Evolutionary conservation across 75 land plant species (phyloP).

Genomic region (Adiantum capillusveneris): DNA sequence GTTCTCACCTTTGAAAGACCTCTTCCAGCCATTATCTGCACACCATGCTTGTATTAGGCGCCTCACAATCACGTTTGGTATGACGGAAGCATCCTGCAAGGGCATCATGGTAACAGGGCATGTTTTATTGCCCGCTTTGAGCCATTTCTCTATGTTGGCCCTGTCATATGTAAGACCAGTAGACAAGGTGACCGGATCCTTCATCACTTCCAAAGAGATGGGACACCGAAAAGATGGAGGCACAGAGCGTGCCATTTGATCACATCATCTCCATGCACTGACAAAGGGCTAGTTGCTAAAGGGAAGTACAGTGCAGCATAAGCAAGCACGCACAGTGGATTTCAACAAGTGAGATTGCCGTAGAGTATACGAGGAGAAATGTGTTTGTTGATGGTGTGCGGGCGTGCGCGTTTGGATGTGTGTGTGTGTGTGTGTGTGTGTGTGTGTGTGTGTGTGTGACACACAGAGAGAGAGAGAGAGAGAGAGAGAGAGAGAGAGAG

Average conservation of each 20-base stretch:
- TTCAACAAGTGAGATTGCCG: too few relatives aligned
- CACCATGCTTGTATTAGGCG: conserved; percentile 27
- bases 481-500: too few relatives aligned
- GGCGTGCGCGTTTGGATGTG: too few relatives aligned
- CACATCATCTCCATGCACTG: too few relatives aligned
- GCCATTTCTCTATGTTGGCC: conserved; percentile 28
- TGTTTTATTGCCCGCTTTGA: conserved; percentile 11
- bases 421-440: too few relatives aligned
- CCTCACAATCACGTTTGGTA: conserved; percentile 22
- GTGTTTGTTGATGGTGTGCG: too few relatives aligned
- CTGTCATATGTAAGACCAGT: conserved; percentile 29
- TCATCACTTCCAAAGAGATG: conserved; percentile 29
- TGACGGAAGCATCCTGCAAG: conserved; percentile 11
- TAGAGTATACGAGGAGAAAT: too few relatives aligned
- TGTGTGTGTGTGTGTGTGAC: too few relatives aligned
- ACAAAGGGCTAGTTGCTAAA: too few relatives aligned
- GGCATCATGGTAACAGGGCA: conserved; percentile 27
- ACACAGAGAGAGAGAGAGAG: too few relatives aligned
- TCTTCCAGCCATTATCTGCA: conserved; percentile 5
- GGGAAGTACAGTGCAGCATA: too few relatives aligned
- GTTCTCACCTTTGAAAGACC: conserved; percentile 9
- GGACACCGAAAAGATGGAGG: conserved; percentile 32
- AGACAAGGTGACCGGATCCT: conserved; percentile 30
- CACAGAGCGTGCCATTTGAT: neutral
- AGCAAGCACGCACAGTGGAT: too few relatives aligned